A percentile compares a stretch with the other conserved stretches of the same genome.
Conservation (phyloP, 164 flowering plant genomes). For the Dillenia suffruticosa region DNA sequence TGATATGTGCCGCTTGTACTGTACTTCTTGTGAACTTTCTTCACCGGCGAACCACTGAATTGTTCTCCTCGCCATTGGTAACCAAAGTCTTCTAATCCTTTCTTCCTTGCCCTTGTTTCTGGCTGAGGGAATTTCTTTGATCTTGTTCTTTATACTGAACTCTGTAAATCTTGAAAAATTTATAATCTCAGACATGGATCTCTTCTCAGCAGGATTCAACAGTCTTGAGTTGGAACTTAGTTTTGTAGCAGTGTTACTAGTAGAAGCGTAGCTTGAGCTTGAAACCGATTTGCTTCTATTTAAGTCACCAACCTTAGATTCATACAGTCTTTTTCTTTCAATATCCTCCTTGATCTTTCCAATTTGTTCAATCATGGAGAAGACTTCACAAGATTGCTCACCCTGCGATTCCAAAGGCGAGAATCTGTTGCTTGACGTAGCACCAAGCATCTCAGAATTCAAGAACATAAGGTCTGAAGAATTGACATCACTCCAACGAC, state of each 20-base stretch:
- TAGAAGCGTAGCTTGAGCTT: conserved; percentile 9
- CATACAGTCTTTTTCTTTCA: conserved; percentile 36
- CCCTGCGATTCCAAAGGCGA: conserved; percentile 5
- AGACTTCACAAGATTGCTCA: background rate
- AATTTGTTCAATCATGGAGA: conserved; percentile 1
- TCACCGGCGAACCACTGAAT: conserved; percentile 35
- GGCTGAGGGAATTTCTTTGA: conserved; percentile 11
- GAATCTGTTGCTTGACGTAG: conserved; percentile 45
- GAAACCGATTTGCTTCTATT: conserved; percentile 13
- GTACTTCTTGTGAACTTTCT: conserved; percentile 10
- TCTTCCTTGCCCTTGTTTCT: conserved; percentile 24
- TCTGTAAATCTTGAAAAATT: conserved; percentile 43
- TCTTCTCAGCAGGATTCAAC: conserved; percentile 27
- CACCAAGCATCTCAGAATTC: conserved; percentile 59
- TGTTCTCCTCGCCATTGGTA: conserved; percentile 33
- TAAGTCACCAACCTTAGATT: conserved; percentile 13
- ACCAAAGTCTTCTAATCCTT: conserved; percentile 34
- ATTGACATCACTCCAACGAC: conserved; percentile 73
- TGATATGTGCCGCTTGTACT: conserved; percentile 5
- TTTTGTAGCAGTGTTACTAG: conserved; percentile 13
- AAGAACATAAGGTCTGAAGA: conserved; percentile 73
- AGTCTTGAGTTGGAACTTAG: conserved; percentile 10
- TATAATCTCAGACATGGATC: conserved; percentile 77
- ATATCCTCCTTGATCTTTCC: conserved; percentile 32
- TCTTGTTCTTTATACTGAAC: conserved; percentile 8